Conservation (phyloP, 768 basidiomycete genomes). For the Boletus rex-veris region DNA sequence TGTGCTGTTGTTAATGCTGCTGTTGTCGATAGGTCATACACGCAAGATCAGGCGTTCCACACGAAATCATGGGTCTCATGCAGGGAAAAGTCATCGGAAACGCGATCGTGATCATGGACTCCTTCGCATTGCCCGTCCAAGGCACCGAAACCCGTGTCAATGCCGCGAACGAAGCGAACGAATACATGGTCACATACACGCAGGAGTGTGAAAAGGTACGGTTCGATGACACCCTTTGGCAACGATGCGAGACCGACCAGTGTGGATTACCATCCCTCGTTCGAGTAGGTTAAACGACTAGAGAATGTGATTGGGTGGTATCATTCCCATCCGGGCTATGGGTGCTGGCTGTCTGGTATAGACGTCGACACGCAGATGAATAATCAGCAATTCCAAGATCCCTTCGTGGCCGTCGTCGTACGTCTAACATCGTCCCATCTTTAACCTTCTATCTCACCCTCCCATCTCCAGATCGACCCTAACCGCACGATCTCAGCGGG, state of each 20-base stretch:
- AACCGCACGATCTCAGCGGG: constrained; percentile 98
- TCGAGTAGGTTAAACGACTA: constrained; percentile 66
- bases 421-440: constrained; percentile 25
- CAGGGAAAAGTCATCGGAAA: constrained; percentile 89
- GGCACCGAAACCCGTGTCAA: constrained; percentile 99
- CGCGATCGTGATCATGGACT: constrained; percentile 86
- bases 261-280: not conserved
- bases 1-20: not conserved
- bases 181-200: constrained; percentile 97
- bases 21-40: constrained; percentile 77
- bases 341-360: constrained; percentile 98
- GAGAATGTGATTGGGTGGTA: constrained; percentile 97
- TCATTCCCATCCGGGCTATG: constrained; percentile 98
- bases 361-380: constrained; percentile 96
- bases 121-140: constrained; percentile 94
- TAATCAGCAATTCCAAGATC: constrained; percentile 94
- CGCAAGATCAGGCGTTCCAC: constrained; percentile 92
- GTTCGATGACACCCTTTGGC: not conserved
- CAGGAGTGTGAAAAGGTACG: constrained; percentile 75
- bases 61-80: constrained; percentile 99
- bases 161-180: constrained; percentile 91
- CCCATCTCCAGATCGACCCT: constrained; percentile 74
- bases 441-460: not conserved
- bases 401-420: constrained; percentile 95
- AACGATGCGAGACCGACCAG: not conserved